phyloP scores from a whole-genome alignment of 1,284 basidiomycete genomes.

The Marasmius oreades region DNA sequence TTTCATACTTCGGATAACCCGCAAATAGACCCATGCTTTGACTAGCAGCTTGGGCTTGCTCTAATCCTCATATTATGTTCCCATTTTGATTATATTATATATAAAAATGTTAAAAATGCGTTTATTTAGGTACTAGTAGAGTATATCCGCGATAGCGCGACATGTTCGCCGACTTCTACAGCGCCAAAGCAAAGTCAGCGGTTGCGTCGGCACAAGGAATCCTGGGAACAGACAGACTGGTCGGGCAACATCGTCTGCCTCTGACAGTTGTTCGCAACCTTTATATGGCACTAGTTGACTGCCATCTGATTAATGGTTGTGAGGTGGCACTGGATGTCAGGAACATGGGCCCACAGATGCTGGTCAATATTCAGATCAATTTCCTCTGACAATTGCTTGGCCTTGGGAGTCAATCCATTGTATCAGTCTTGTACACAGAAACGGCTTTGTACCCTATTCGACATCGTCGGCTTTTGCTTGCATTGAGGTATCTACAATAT shows the following conservation, averaged over 20 bases:
- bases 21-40: too few species aligned
- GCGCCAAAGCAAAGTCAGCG: slow-evolving; percentile 20
- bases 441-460: slow-evolving; percentile 20
- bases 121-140: too few species aligned
- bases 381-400: slow-evolving; percentile 22
- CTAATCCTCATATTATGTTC: too few species aligned
- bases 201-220: slow-evolving; percentile 10
- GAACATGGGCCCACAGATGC: background rate
- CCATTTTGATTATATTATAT: too few species aligned
- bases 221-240: slow-evolving; percentile 16
- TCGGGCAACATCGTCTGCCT: slow-evolving; percentile 20
- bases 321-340: slow-evolving; percentile 23
- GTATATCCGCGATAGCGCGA: too few species aligned
- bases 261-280: slow-evolving; percentile 14
- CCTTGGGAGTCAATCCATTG: slow-evolving; percentile 12
- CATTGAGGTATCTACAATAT: slow-evolving; percentile 2
- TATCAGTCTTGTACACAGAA: slow-evolving; percentile 21
- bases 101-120: too few species aligned
- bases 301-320: slow-evolving; percentile 25
- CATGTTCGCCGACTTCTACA: slow-evolving; percentile 20
- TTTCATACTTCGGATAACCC: too few species aligned
- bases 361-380: slow-evolving; percentile 18
- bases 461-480: slow-evolving; percentile 13
- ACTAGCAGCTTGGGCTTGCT: too few species aligned
- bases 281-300: slow-evolving; percentile 27